Evolutionary conservation across 2,329 filamentous ascomycete species (phyloP).

Genomic region (Penicillium sp.): DNA sequence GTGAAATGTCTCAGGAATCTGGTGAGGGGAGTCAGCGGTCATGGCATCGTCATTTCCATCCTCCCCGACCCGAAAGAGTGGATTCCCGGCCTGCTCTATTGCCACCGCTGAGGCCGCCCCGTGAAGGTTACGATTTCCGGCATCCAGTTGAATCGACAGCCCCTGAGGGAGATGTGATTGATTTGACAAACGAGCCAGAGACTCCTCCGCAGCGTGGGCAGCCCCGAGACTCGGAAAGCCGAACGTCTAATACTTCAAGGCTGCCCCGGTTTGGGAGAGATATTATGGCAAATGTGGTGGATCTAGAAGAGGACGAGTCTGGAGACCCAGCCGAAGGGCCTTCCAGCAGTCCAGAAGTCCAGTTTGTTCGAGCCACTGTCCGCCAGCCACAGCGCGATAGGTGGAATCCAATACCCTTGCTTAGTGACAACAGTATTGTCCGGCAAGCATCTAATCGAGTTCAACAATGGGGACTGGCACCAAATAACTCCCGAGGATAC

Average conservation of each 20-base stretch:
- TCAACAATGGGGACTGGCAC: not conserved
- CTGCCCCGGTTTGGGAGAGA: slow-evolving; percentile 38
- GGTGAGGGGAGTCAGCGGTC: slow-evolving; percentile 25
- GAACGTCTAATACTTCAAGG: slow-evolving; percentile 18
- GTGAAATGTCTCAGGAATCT: slow-evolving; percentile 37
- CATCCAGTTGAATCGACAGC: slow-evolving; percentile 46
- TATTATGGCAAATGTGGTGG: slow-evolving; percentile 39
- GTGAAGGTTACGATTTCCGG: slow-evolving; percentile 57
- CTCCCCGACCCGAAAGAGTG: slow-evolving; percentile 19
- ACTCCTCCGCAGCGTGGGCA: slow-evolving; percentile 27
- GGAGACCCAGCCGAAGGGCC: slow-evolving; percentile 19
- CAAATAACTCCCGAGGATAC: not conserved
- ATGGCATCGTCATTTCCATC: slow-evolving; percentile 29
- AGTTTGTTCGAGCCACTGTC: slow-evolving; percentile 45
- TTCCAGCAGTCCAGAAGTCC: slow-evolving; percentile 48
- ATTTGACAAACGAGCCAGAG: slow-evolving; percentile 48
- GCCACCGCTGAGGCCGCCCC: slow-evolving; percentile 42
- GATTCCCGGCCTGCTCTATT: slow-evolving; percentile 24
- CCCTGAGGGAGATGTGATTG: slow-evolving; percentile 41
- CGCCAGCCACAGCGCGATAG: slow-evolving; percentile 20
- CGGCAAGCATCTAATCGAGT: not conserved
- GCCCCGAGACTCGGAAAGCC: slow-evolving; percentile 12
- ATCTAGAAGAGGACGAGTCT: slow-evolving; percentile 41
- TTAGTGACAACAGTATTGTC: too few relatives aligned
- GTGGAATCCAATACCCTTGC: slow-evolving; percentile 4